Conservation (phyloP, 2,329 filamentous ascomycete species). For the Phialophora chinensis region DNA sequence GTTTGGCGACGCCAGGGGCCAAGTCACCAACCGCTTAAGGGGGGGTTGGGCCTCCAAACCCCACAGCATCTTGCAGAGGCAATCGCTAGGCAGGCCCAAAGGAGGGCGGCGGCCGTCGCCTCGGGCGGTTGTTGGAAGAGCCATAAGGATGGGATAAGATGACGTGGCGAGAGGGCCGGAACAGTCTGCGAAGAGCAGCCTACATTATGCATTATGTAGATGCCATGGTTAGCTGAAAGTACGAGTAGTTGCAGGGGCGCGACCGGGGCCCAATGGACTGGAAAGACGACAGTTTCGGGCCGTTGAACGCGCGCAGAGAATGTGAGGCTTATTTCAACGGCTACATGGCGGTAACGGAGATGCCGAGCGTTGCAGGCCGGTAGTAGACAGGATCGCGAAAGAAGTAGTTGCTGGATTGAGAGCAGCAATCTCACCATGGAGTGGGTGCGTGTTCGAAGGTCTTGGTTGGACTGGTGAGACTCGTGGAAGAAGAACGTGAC, state of each 20-base stretch:
- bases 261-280: neutral
- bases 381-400: neutral
- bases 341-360: neutral
- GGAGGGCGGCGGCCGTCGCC: too few relatives aligned
- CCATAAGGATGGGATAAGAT: neutral
- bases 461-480: neutral
- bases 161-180: neutral
- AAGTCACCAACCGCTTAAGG: neutral
- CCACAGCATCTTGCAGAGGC: neutral
- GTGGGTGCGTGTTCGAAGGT: neutral
- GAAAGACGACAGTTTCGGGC: neutral
- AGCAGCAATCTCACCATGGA: neutral
- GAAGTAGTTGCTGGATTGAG: neutral
- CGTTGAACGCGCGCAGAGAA: neutral
- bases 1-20: neutral
- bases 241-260: neutral
- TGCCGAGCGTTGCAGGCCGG: too few relatives aligned
- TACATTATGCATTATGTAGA: neutral
- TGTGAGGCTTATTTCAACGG: neutral
- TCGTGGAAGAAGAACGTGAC: neutral
- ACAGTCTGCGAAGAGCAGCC: neutral
- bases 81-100: neutral
- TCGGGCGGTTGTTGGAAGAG: neutral
- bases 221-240: neutral
- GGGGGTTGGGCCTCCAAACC: neutral